Evolutionary conservation across 805 yeast genomes (phyloP).

Genomic region (Zygosaccharomyces kombuchaensis): DNA sequence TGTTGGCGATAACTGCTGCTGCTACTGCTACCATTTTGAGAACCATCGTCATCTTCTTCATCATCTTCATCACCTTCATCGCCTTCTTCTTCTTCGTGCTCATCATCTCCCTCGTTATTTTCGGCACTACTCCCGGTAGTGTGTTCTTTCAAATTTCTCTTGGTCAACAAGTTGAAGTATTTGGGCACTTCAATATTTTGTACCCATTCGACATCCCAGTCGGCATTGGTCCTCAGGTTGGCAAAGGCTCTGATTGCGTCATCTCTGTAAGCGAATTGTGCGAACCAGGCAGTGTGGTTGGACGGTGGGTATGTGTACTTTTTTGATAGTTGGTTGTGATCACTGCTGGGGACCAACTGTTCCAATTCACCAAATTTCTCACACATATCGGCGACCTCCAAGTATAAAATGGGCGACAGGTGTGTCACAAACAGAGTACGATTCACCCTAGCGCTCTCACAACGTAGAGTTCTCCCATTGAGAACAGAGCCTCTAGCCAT

Average conservation of each 20-base stretch:
- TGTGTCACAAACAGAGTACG: slow-evolving; percentile 66
- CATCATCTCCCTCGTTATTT: slow-evolving; percentile 19
- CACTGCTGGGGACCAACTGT: slow-evolving; percentile 46
- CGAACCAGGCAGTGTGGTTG: slow-evolving; percentile 55
- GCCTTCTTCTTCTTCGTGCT: neutral
- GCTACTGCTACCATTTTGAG: slow-evolving; percentile 3
- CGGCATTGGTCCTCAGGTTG: slow-evolving; percentile 48
- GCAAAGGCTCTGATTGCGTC: slow-evolving; percentile 87
- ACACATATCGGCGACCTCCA: slow-evolving; percentile 39
- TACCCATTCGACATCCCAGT: slow-evolving; percentile 78
- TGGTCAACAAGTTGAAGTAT: slow-evolving; percentile 28
- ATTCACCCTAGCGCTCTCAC: slow-evolving; percentile 90
- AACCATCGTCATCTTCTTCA: slow-evolving; percentile 6
- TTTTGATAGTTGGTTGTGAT: slow-evolving; percentile 21
- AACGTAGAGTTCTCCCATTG: slow-evolving; percentile 73
- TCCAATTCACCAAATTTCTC: slow-evolving; percentile 72
- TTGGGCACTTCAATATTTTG: slow-evolving; percentile 64
- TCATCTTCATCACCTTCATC: slow-evolving; percentile 6
- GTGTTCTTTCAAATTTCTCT: slow-evolving; percentile 3
- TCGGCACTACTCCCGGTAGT: neutral
- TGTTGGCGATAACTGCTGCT: slow-evolving; percentile 1
- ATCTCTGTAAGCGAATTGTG: slow-evolving; percentile 73
- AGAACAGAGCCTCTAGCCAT: slow-evolving; percentile 65
- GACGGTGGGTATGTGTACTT: slow-evolving; percentile 21
- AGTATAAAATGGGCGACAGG: slow-evolving; percentile 22